phyloP scores from a whole-genome alignment of 208 protist genomes.

The Trypanosoma conorhini region DNA sequence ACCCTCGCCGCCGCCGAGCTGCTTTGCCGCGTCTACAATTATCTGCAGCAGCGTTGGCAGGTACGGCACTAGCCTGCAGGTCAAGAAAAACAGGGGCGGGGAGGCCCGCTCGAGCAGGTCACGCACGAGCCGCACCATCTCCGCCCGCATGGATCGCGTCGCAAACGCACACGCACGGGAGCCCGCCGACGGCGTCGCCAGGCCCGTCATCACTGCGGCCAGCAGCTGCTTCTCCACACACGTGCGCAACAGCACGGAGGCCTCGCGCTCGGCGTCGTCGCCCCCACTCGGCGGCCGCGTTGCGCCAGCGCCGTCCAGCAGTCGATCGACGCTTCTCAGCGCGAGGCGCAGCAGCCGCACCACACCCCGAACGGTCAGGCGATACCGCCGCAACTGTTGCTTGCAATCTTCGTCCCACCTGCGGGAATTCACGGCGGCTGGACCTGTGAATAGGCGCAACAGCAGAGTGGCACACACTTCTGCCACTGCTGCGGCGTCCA shows the following conservation, averaged over 20 bases:
- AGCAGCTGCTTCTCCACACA: slow-evolving; percentile 21
- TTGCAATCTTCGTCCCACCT: neutral
- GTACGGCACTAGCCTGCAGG: slow-evolving; percentile 3
- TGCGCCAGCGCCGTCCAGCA: neutral
- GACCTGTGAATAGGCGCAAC: slow-evolving; percentile 12
- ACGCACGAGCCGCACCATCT: slow-evolving; percentile 22
- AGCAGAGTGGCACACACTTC: slow-evolving; percentile 9
- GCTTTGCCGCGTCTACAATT: slow-evolving; percentile 8
- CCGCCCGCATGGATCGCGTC: slow-evolving; percentile 5
- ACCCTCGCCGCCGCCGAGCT: neutral
- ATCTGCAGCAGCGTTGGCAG: slow-evolving; percentile 19
- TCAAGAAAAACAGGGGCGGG: slow-evolving; percentile 15
- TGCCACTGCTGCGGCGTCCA: neutral
- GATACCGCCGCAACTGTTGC: neutral
- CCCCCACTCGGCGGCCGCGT: too few relatives aligned
- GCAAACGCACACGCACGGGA: neutral
- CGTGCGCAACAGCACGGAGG: neutral
- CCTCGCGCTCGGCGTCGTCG: neutral
- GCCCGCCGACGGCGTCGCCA: neutral
- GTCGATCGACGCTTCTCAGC: slow-evolving; percentile 9
- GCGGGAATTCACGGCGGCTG: neutral
- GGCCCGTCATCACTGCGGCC: slow-evolving; percentile 1
- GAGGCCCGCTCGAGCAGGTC: slow-evolving; percentile 19
- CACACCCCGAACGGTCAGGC: neutral
- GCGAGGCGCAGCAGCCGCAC: slow-evolving; percentile 20